A percentile compares a stretch with the other conserved stretches of the same genome.
These are phyloP conservation scores for Calocera viscosa DNA, from an alignment of 768 basidiomycete genomes.

Conservation along the genomic window DNA sequence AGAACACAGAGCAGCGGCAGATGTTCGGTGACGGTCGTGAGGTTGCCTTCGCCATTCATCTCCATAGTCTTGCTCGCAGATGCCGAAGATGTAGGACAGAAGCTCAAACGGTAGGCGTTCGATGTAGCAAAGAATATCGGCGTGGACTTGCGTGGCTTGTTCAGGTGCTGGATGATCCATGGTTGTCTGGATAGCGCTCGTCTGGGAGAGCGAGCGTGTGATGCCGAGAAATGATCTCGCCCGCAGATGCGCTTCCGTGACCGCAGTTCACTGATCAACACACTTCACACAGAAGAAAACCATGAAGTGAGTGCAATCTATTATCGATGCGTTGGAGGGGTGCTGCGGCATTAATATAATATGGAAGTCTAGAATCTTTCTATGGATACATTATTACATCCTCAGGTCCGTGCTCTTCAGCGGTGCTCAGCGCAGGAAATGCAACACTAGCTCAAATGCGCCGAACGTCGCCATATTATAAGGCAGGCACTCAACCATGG, in stretches of 20 bases:
- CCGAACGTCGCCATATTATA: slow-evolving; percentile 66
- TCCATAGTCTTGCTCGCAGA: not conserved
- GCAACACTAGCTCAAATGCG: slow-evolving; percentile 42
- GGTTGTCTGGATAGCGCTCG: no score
- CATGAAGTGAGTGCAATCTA: no score
- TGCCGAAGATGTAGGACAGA: not conserved
- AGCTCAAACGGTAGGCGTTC: not conserved
- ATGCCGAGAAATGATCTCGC: no score
- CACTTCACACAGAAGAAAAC: no score
- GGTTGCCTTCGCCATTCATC: not conserved
- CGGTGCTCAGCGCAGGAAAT: not conserved
- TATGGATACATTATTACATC: not conserved
- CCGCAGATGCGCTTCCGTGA: no score
- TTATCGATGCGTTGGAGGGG: not conserved
- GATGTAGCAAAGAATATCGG: not conserved
- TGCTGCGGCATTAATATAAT: not conserved
- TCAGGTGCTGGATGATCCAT: no score
- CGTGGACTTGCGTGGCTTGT: no score
- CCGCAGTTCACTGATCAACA: no score
- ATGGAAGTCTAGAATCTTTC: not conserved
- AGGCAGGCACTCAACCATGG: slow-evolving; percentile 54
- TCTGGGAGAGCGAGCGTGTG: no score
- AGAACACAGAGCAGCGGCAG: not conserved
- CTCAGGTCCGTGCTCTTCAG: not conserved
- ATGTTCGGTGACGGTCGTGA: not conserved